Percentiles rank a stretch among this genome's conserved stretches.
Evolutionary conservation across 257 asterid species (phyloP).

Genomic region (Penstemon barbatus): DNA sequence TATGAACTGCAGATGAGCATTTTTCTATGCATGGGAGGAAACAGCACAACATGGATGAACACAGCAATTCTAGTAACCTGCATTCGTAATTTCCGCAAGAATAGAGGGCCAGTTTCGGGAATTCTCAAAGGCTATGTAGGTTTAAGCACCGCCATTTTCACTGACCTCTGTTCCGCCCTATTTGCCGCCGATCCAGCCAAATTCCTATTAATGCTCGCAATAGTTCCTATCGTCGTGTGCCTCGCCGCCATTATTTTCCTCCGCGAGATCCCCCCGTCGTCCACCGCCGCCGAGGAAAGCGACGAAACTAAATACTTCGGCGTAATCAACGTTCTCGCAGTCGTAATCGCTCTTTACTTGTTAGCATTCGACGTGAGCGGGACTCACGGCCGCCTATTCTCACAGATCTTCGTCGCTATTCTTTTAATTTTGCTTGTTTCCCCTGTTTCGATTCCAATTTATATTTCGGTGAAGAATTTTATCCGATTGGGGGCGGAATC

Average conservation of each 20-base stretch:
- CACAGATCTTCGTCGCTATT: constrained; percentile 64
- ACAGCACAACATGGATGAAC: constrained; percentile 99
- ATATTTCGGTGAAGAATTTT: constrained; percentile 34
- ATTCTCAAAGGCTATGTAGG: constrained; percentile 92
- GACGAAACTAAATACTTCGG: constrained; percentile 71
- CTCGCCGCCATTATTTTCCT: constrained; percentile 68
- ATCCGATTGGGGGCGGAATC: constrained; percentile 34
- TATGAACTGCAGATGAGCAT: constrained; percentile 61
- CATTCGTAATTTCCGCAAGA: constrained; percentile 79
- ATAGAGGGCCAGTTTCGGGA: constrained; percentile 91
- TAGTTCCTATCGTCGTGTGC: constrained; percentile 75
- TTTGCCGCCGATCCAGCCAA: constrained; percentile 80
- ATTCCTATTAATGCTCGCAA: constrained; percentile 68
- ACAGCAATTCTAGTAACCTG: constrained; percentile 87
- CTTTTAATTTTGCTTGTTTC: constrained; percentile 62
- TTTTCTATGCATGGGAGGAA: constrained; percentile 94
- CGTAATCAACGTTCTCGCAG: constrained; percentile 68
- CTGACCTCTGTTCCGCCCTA: constrained; percentile 87
- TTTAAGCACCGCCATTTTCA: constrained; percentile 92
- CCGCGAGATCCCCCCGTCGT: constrained; percentile 88
- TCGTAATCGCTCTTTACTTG: constrained; percentile 66
- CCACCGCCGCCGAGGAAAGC: constrained; percentile 56
- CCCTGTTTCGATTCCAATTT: constrained; percentile 70
- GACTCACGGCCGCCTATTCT: constrained; percentile 48
- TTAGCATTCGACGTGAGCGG: constrained; percentile 71